These are phyloP conservation scores for Aspergillaceae sp. DNA, from an alignment of 2,329 filamentous ascomycete genomes.

Conservation along the genomic window DNA sequence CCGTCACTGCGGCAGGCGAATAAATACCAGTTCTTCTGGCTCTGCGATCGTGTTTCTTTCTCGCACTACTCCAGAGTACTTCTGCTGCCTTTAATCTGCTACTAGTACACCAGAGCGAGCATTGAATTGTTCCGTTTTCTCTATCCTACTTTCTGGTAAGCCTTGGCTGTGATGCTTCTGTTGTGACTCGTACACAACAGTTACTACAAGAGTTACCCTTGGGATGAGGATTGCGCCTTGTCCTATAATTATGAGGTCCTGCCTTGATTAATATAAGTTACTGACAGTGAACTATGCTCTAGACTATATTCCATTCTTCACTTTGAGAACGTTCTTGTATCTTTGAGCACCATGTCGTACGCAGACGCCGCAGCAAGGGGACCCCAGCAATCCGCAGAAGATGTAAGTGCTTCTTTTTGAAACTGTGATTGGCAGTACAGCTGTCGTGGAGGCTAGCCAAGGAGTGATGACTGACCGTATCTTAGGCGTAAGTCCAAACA, in stretches of 20 bases:
- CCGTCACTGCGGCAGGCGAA: conserved; percentile 15
- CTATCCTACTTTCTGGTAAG: neutral
- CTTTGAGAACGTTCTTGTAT: no score
- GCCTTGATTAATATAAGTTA: no score
- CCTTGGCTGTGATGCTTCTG: neutral
- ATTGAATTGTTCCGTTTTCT: no score
- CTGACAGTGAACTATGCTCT: no score
- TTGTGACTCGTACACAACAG: neutral
- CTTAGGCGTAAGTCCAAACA: conserved; percentile 32
- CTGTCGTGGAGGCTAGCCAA: no score
- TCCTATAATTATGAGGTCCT: no score
- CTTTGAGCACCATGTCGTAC: conserved; percentile 35
- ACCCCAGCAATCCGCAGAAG: conserved; percentile 39
- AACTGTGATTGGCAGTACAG: neutral
- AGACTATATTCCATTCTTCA: no score
- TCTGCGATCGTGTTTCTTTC: neutral
- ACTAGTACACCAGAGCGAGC: no score
- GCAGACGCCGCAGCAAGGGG: conserved; percentile 41
- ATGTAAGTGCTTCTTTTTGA: conserved; percentile 28
- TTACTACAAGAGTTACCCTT: no score
- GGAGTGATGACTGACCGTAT: neutral
- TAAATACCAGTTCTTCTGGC: no score
- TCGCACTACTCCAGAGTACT: neutral
- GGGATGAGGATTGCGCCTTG: no score
- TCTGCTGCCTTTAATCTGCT: no score